Evolutionary conservation across 2,329 filamentous ascomycete species (phyloP), one percentile per base, ranked within the genome.

Genomic region (Aspergillus fumigatus): DNA sequence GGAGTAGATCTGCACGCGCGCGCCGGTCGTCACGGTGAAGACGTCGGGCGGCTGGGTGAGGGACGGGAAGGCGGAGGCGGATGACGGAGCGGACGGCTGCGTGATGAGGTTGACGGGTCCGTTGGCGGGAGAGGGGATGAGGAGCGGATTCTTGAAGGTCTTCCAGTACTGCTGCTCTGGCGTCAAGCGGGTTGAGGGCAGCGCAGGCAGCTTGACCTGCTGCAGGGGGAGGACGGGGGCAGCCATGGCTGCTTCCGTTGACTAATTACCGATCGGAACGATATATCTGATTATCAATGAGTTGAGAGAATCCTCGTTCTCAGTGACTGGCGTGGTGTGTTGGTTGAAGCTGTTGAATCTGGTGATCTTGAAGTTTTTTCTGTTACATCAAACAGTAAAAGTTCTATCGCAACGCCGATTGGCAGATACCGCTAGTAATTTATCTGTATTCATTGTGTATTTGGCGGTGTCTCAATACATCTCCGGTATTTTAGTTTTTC

Each of bases 151-250:
- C 77, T 90, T 92, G 80, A 99, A 99, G 11, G 89, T 88, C 71
- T 88, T 89, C 95, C 95, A 99, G 81, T 97, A 97, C 63, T 88
- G 84, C 77, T 97, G 92, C 79, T 99, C 94, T 32, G 92, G 88
- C 5, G 93, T 96, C 50, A 93, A 78, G 50, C 69, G 70, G 53
- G 90, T 88, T 43, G 88, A 87, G 56, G 92, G 92, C 51, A 90
- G 90, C 61, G 89, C 84, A 56, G 93, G 87, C 70, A 95, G 84
- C 81, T 91, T 95, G 70, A 95, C 79, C 73, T 88, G 88, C 73
- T 87, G 86, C 64, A 96, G 79, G 59, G 89, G 88, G 74, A 86
- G 84, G 68, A 96, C 89, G 78, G 91, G 87, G 69, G 92, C 89
- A 67, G 92, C 92, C 92, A 96, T 96, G 61, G 62, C 69, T 62